Evolutionary conservation across 192 early-diverging fungal species (phyloP), one percentile per base, ranked within the genome.

Genomic region (Globomyces pollinis-pini): DNA sequence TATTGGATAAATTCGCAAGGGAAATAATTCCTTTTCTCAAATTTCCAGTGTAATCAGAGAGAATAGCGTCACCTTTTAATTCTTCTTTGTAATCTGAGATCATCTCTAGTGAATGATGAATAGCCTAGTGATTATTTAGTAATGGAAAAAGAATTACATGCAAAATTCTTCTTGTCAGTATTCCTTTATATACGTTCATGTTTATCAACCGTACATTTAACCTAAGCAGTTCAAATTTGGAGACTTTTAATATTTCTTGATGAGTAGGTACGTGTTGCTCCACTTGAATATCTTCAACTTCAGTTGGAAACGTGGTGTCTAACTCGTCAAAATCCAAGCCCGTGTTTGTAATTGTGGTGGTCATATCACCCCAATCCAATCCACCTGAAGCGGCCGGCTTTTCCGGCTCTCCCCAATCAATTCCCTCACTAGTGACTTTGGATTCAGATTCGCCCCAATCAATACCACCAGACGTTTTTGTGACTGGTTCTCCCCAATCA

Each of bases 121-220:
- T 51, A 32, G 72, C 44, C 44, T 47, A 47, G 3, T 28, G 6
- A 15, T 15, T 7, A 47, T 12, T 7, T 8, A 15, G 16, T 21
- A 26, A n/a, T n/a, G n/a, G n/a, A n/a, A n/a, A n/a, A n/a, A n/a
- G n/a, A 28, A 36, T 36, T 36, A 47, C 74, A 64, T 87, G 82
- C 26, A 86, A 56, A 52, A 86, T 68, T 18, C 79, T 68, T 57
- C 82, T 83, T 1, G 71, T 74, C 47, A 87, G 50, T n/a, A 75
- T 65, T 64, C 75, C 76, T 57, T 86, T 83, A 64, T 83, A 86
- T 9, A 71, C 21, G 7, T 63, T 42, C 24, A 83, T 33, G 56
- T 70, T 69, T 16, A 63, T 57, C 18, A 50, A 50, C 41, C 66
- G 52, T 3, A 62, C 28, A 30, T 45, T 50, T 23, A 57, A 35